These are phyloP conservation scores for Penicillium sp. DNA, from an alignment of 2,329 filamentous ascomycete genomes.

Conservation along the genomic window DNA sequence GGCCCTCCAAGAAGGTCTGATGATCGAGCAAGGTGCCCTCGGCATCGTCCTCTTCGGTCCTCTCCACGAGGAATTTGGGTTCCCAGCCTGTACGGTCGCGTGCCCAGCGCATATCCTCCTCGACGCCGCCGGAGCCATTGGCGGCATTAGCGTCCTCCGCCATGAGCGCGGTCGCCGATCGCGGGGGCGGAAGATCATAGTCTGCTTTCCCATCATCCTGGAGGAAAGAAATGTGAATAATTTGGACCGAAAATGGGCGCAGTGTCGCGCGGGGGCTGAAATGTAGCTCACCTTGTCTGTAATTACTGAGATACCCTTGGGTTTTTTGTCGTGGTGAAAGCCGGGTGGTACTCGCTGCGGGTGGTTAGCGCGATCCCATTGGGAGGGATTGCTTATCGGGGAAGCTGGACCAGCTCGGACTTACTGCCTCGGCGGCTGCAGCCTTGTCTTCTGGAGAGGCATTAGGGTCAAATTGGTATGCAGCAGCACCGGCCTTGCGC, in stretches of 20 bases:
- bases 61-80: conserved; percentile 72
- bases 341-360: conserved; percentile 65
- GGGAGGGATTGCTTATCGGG: too few relatives aligned
- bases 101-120: conserved; percentile 60
- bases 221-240: background rate
- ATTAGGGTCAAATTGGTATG: conserved; percentile 85
- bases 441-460: conserved; percentile 83
- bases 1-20: conserved; percentile 81
- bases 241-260: background rate
- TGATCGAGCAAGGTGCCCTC: conserved; percentile 79
- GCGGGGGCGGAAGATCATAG: conserved; percentile 77
- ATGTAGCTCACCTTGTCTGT: conserved; percentile 67
- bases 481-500: conserved; percentile 75
- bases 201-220: conserved; percentile 69
- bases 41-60: conserved; percentile 56
- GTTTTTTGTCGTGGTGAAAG: conserved; percentile 58
- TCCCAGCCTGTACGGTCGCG: conserved; percentile 79
- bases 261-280: background rate
- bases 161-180: conserved; percentile 56
- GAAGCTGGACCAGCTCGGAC: conserved; percentile 36
- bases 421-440: conserved; percentile 75
- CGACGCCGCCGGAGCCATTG: conserved; percentile 55
- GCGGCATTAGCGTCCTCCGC: conserved; percentile 61
- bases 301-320: conserved; percentile 58
- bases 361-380: conserved; percentile 11